Conservation (phyloP, 2,329 filamentous ascomycete genomes). For the Aureobasidium sp. region DNA sequence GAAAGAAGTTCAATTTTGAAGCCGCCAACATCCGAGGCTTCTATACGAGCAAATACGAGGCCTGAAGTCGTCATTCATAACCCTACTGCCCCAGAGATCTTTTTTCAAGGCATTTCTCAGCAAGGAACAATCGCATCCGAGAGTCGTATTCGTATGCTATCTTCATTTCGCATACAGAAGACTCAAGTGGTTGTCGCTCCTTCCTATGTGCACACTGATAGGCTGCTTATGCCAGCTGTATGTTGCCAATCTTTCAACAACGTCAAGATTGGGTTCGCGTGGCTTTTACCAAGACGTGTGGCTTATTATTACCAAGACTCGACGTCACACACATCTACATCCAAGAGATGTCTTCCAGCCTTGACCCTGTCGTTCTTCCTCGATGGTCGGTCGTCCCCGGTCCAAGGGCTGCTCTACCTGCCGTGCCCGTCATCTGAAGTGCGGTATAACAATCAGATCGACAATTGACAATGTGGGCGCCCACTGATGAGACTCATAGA, state of each 20-base stretch:
- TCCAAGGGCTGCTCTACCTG: not conserved
- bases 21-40: not conserved
- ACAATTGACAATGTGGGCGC: not conserved
- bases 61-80: not conserved
- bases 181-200: no score
- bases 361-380: not conserved
- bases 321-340: not conserved
- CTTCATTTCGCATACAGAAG: not conserved
- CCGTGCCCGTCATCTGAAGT: not conserved
- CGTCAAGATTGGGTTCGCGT: not conserved
- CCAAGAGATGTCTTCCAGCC: not conserved
- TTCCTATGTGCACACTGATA: no score
- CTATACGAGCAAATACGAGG: conserved; percentile 2
- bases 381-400: not conserved
- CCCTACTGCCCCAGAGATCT: not conserved
- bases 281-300: not conserved
- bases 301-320: not conserved
- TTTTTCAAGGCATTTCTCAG: not conserved
- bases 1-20: not conserved
- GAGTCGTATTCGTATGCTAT: not conserved
- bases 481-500: not conserved
- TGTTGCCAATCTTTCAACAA: not conserved
- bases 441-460: not conserved
- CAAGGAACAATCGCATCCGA: not conserved
- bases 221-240: not conserved